Percentiles rank a stretch among this genome's conserved stretches.
These are phyloP conservation scores for Microsporum ferrugineum DNA, from an alignment of 2,329 filamentous ascomycete genomes.

Conservation along the genomic window DNA sequence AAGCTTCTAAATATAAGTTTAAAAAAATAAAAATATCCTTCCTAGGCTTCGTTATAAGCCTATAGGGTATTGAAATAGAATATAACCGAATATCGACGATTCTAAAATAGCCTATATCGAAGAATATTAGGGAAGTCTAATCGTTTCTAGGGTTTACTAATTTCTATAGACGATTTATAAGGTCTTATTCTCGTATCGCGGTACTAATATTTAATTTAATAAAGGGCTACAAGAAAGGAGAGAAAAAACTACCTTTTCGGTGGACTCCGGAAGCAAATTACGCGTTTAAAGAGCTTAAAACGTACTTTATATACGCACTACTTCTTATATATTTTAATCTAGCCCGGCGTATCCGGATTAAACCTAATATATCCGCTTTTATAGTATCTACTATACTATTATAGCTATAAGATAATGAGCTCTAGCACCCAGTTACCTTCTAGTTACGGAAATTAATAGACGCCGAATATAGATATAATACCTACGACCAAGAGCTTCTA, in stretches of 20 bases:
- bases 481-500: neutral
- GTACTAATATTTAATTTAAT: neutral
- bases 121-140: neutral
- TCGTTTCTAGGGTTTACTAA: neutral
- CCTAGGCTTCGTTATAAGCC: neutral
- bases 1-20: neutral
- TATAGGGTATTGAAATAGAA: neutral
- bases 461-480: neutral
- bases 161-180: neutral
- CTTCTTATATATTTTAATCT: neutral
- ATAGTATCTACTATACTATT: neutral
- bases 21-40: neutral
- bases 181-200: neutral
- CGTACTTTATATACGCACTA: neutral
- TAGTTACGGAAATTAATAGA: neutral
- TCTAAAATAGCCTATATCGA: neutral
- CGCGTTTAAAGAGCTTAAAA: neutral
- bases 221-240: neutral
- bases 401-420: neutral
- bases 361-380: neutral
- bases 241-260: neutral
- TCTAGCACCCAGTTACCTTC: neutral
- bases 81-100: neutral
- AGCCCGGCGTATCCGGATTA: neutral
- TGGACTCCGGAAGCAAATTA: neutral